Evolutionary conservation across 306 rosid genomes (phyloP).

Genomic region (Ormosia emarginata): DNA sequence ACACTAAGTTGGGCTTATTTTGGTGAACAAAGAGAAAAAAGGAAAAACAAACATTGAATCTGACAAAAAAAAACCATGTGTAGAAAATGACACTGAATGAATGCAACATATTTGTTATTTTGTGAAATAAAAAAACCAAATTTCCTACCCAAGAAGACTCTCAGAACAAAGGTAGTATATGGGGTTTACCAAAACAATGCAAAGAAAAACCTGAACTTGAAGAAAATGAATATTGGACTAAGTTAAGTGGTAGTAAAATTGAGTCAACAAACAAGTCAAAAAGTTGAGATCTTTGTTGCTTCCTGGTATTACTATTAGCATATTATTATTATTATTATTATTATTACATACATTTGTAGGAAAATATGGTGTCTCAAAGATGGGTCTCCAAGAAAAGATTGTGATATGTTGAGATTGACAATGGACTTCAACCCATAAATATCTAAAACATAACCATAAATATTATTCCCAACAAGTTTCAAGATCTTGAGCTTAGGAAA

Average conservation of each 20-base stretch:
- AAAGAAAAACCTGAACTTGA: too few species aligned
- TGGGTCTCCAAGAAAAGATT: slow-evolving; percentile 62
- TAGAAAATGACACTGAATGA: slow-evolving; percentile 8
- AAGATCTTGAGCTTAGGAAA: too few species aligned
- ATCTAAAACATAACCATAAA: too few species aligned
- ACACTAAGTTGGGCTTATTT: neutral
- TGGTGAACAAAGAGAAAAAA: neutral
- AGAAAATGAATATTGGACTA: neutral
- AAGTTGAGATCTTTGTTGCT: slow-evolving; percentile 36
- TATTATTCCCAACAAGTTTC: too few species aligned
- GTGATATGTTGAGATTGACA: too few species aligned
- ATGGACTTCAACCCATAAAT: too few species aligned
- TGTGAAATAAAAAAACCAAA: neutral
- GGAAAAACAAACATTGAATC: neutral
- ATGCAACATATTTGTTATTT: neutral
- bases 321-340: too few species aligned
- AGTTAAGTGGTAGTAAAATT: neutral
- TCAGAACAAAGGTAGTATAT: neutral
- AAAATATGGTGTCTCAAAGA: slow-evolving; percentile 38
- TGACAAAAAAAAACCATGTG: neutral
- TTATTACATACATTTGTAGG: too few species aligned
- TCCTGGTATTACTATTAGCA: too few species aligned
- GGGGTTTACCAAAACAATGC: neutral
- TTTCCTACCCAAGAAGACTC: neutral
- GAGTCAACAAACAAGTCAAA: neutral